Conservation (phyloP, 192 early-diverging fungal genomes). For the Rhizoclosmatium globosum region DNA sequence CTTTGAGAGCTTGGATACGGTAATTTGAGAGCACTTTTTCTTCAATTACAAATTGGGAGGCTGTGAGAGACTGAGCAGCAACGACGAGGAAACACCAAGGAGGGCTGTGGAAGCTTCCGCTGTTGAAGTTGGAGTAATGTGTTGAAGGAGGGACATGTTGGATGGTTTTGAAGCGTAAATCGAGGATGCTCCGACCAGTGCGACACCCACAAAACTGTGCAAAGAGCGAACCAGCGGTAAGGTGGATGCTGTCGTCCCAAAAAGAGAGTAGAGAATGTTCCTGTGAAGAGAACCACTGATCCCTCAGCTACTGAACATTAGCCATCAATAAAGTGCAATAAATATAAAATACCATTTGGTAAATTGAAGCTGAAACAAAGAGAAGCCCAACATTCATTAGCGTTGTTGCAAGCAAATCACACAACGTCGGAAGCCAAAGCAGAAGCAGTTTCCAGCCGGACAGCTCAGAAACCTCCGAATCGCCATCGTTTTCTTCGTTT, state of each 20-base stretch:
- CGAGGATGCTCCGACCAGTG: slow-evolving; percentile 75
- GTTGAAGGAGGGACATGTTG: background rate
- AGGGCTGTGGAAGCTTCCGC: slow-evolving; percentile 20
- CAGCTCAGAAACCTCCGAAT: slow-evolving; percentile 49
- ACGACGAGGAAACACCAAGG: slow-evolving; percentile 87
- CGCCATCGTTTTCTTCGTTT: slow-evolving; percentile 10
- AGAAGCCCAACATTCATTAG: slow-evolving; percentile 99
- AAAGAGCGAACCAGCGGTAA: slow-evolving; percentile 86
- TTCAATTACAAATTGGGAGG: slow-evolving; percentile 95
- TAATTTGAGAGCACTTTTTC: slow-evolving; percentile 90
- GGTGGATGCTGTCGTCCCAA: slow-evolving; percentile 76
- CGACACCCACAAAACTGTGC: slow-evolving; percentile 86
- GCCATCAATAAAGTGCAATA: background rate
- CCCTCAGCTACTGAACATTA: too few relatives aligned
- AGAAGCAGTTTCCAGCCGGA: slow-evolving; percentile 64
- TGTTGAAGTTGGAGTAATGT: too few relatives aligned
- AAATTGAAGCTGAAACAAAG: slow-evolving; percentile 35
- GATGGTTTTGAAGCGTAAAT: slow-evolving; percentile 12
- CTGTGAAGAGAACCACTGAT: slow-evolving; percentile 95
- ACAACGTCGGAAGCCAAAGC: slow-evolving; percentile 83
- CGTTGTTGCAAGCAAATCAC: slow-evolving; percentile 81
- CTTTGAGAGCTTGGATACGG: slow-evolving; percentile 82
- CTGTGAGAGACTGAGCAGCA: slow-evolving; percentile 91
- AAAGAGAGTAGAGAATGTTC: slow-evolving; percentile 87
- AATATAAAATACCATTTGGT: slow-evolving; percentile 28